Conservation (phyloP, 1,284 basidiomycete species). For the Afroboletus lepidellus region DNA sequence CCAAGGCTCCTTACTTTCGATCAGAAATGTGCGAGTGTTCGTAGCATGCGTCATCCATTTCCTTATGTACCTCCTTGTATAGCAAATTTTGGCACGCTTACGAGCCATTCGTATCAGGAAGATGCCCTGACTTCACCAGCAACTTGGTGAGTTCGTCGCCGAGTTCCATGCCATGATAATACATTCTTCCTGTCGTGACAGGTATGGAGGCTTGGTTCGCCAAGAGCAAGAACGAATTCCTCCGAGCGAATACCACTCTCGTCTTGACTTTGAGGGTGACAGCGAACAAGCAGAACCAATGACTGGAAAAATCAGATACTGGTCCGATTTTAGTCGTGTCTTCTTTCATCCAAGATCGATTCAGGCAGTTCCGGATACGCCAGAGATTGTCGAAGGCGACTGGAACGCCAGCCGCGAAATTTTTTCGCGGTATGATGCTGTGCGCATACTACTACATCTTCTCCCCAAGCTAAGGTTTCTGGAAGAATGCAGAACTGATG, state of each 20-base stretch:
- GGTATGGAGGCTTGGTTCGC: constrained; percentile 52
- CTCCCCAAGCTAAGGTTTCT: constrained; percentile 8
- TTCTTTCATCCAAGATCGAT: constrained; percentile 64
- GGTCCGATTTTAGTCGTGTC: constrained; percentile 77
- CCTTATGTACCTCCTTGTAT: constrained; percentile 13
- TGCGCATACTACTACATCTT: constrained; percentile 27
- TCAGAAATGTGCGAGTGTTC: constrained; percentile 50
- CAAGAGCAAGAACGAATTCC: constrained; percentile 53
- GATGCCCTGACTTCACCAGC: constrained; percentile 32
- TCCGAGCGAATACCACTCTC: constrained; percentile 54
- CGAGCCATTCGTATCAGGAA: constrained; percentile 32
- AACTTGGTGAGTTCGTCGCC: constrained; percentile 29
- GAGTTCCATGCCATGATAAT: not conserved
- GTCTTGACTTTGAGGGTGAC: constrained; percentile 40
- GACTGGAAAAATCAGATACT: constrained; percentile 52
- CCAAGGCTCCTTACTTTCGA: constrained; percentile 68
- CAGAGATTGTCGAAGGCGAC: constrained; percentile 48
- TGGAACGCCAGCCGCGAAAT: constrained; percentile 55
- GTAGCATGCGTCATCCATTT: constrained; percentile 1
- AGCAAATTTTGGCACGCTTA: constrained; percentile 67
- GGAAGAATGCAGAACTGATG: constrained; percentile 56
- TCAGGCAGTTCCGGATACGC: constrained; percentile 58
- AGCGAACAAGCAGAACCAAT: constrained; percentile 24
- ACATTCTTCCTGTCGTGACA: constrained; percentile 26
- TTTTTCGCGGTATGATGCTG: constrained; percentile 57